Evolutionary conservation across 2,329 filamentous ascomycete species (phyloP), one percentile per base, ranked within the genome.

Genomic region (Corinectria fuckeliana): DNA sequence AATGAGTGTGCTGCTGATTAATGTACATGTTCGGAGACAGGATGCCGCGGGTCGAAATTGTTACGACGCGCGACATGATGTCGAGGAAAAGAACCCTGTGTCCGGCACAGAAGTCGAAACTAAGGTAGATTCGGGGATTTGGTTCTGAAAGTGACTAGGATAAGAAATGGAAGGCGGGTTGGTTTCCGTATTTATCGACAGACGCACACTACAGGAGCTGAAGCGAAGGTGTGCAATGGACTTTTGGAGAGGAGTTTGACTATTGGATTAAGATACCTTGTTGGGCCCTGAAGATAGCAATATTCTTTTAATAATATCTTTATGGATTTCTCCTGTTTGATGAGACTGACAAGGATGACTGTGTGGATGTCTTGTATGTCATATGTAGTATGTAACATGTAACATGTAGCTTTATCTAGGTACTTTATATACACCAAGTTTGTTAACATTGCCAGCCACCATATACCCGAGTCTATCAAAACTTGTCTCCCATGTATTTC

Each of bases 1-100:
- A 62, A 28, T 75, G 61, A 72, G 32, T 18, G 45, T n/a, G 36
- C 26, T 20, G 18, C 20, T 47, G 20, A 14, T 16, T 23, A 9
- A 26, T n/a, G 32, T 45, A 63, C 32, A 45, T 11, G 28, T 28
- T 26, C 25, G 10, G 20, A 25, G 4, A 16, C n/a, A 28, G 3
- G 8, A 18, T 26, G n/a, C 26, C 3, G 4, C n/a, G 11, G 5
- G 10, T 28, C 14, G 5, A 14, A 28, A 2, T 7, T 44, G 41
- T 11, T 5, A 21, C 23, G 9, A 28, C 4, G n/a, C 18, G 25
- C 10, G 25, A n/a, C 5, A 45, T 9, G 25, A 28, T 2, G 18
- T 20, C 28, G 25, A 18, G 18, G 3, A 28, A 14, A 20, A 3
- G 5, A 9, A 10, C 8, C 13, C 28, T 23, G 3, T 28, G 8